Evolutionary conservation across 2,329 filamentous ascomycete genomes (phyloP).

Genomic region (Ceratocystis diversiconidia): DNA sequence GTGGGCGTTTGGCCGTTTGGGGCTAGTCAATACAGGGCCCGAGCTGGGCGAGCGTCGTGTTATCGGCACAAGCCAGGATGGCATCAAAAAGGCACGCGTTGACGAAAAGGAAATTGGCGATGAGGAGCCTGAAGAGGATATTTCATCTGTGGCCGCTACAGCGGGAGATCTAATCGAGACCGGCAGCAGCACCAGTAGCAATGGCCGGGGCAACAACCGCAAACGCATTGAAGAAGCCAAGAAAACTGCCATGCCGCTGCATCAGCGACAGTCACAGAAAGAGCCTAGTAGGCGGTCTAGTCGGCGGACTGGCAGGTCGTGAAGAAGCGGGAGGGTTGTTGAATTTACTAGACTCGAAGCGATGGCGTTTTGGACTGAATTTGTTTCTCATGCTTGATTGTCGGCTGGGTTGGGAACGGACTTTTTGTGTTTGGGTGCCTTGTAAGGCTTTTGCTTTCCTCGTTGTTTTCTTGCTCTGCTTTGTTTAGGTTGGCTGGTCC

Average conservation of each 20-base stretch:
- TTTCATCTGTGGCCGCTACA: background rate
- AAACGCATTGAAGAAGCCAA: slow-evolving; percentile 17
- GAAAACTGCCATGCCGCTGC: slow-evolving; percentile 18
- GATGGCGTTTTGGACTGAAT: slow-evolving; percentile 1
- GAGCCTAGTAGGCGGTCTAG: slow-evolving; percentile 12
- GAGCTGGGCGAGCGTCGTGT: slow-evolving; percentile 21
- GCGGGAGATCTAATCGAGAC: slow-evolving; percentile 12
- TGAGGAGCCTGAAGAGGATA: slow-evolving; percentile 13
- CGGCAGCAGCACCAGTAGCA: background rate
- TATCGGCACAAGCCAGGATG: slow-evolving; percentile 22
- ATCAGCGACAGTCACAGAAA: slow-evolving; percentile 14
- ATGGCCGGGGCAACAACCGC: slow-evolving; percentile 4
- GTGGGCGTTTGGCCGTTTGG: slow-evolving; percentile 23
- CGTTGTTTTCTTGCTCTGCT: background rate
- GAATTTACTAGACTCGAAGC: slow-evolving; percentile 1
- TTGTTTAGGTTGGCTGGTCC: too few relatives aligned
- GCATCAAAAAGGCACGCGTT: slow-evolving; percentile 14
- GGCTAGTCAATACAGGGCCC: slow-evolving; percentile 21
- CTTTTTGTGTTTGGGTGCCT: background rate
- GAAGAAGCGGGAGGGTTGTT: background rate
- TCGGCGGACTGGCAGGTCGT: background rate
- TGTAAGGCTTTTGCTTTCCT: background rate
- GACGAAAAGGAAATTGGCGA: slow-evolving; percentile 17
- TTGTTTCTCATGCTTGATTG: background rate
- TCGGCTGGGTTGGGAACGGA: background rate